Base-by-base conservation (phyloP, 192 early-diverging fungal species). In the Gaertneriomyces semiglobifer region DNA sequence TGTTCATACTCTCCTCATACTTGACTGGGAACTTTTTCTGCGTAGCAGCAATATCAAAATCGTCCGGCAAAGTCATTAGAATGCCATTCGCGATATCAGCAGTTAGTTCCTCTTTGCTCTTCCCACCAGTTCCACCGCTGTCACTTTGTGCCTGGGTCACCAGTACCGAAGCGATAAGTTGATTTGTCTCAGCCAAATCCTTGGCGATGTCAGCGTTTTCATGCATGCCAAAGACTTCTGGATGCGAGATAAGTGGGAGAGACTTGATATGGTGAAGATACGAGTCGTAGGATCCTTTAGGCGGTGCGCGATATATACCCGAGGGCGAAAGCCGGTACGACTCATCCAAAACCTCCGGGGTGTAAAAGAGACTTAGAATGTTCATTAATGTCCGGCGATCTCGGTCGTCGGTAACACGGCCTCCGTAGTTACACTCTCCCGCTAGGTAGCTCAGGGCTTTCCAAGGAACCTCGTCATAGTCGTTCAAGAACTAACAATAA, bases 151-250 rank as follows among this genome's bases (percentile, higher is more conserved):
- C 81, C 73, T 85, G 82, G 4, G 84, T 85, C 3, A 77, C 42
- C n/a, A 85, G 33, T 2, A 81, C 71, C 11, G 76, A 74, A n/a
- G 79, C 59, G 43, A 85, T 79, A 19, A 85, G 73, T 33, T 74
- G 63, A 51, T 84, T 80, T 7, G 84, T 85, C 58, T 85, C 84
- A 9, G 65, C 69, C 12, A 83, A 61, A 65, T 85, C 81, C 56
- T 85, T 85, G 0, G 84, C 68, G 63, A 85, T 85, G 63, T 85
- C 83, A 7, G 84, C 83, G 54, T 85, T 85, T 60, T 85, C 84
- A 68, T 85, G 84, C 80, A 85, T 79, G 12, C 84, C 84, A 77
- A 79, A 85, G 5, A 86, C 84, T 55, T 85, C 84, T 4, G 84
- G 84, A 50, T 76, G 55, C 39, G 83, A 74, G 5, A 77, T 77